A percentile compares a stretch with the other conserved stretches of the same genome.
Evolutionary conservation across 2,329 filamentous ascomycete genomes (phyloP).

Genomic region (Penicillium sp.): DNA sequence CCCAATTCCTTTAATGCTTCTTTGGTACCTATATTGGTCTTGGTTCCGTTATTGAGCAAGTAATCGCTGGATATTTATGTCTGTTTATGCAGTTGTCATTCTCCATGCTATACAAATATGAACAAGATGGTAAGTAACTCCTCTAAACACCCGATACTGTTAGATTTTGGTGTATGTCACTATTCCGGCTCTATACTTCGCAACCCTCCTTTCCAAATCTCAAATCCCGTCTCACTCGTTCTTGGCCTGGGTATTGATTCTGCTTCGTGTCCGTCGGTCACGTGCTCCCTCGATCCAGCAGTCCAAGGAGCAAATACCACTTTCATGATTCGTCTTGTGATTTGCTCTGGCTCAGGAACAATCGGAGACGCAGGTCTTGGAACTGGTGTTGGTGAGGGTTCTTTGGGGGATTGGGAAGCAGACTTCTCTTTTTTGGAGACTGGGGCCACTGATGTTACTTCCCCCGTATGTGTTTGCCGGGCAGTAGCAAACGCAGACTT

Average conservation of each 20-base stretch:
- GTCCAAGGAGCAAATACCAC: conserved; percentile 86
- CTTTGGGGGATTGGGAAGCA: conserved; percentile 2
- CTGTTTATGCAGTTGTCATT: background rate
- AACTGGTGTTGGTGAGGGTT: background rate
- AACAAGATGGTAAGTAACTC: background rate
- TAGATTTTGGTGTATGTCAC: background rate
- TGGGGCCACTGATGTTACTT: background rate
- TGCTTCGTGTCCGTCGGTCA: conserved; percentile 43
- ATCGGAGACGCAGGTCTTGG: background rate
- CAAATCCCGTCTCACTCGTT: conserved; percentile 61
- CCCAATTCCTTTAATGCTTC: too few species aligned
- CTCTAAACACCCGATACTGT: too few species aligned
- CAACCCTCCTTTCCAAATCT: conserved; percentile 68
- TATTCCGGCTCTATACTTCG: conserved; percentile 14
- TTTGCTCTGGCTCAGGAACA: conserved; percentile 7
- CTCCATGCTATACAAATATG: background rate
- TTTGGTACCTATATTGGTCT: too few species aligned
- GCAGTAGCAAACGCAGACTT: conserved; percentile 3
- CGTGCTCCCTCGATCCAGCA: conserved; percentile 50
- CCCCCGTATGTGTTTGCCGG: background rate
- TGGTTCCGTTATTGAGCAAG: too few species aligned
- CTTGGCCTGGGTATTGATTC: background rate
- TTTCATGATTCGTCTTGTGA: conserved; percentile 73
- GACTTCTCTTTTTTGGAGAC: conserved; percentile 33
- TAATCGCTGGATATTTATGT: background rate